A percentile compares a stretch with the other conserved stretches of the same genome.
Evolutionary conservation across 805 yeast species (phyloP).

Genomic region (Alloascoidea hylecoeti): DNA sequence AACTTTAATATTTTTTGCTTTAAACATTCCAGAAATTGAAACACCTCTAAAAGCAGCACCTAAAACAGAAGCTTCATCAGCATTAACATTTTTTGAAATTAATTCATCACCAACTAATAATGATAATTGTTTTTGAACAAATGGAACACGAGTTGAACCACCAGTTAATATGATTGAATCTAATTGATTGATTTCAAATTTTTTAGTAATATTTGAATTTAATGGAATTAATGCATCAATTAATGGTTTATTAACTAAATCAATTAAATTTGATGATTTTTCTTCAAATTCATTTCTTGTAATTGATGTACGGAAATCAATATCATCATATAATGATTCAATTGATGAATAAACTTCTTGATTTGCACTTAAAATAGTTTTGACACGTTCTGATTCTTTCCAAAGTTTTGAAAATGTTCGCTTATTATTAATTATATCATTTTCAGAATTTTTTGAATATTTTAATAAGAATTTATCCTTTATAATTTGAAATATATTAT

Average conservation of each 20-base stretch:
- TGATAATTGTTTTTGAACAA: constrained; percentile 46
- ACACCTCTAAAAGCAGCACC: constrained; percentile 86
- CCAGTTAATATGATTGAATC: constrained; percentile 72
- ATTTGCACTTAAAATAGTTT: constrained; percentile 78
- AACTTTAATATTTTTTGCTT: constrained; percentile 45
- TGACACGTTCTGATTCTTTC: constrained; percentile 83
- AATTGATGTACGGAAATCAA: constrained; percentile 56
- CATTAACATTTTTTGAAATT: constrained; percentile 75
- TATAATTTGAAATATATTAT: constrained; percentile 45
- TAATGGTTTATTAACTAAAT: constrained; percentile 40
- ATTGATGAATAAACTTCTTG: constrained; percentile 61
- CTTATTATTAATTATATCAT: constrained; percentile 28
- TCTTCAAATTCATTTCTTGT: constrained; percentile 76
- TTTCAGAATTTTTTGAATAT: constrained; percentile 22
- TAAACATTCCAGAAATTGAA: constrained; percentile 51
- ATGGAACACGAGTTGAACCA: constrained; percentile 85
- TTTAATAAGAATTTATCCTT: constrained; percentile 39
- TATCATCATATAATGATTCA: constrained; percentile 61
- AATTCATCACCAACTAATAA: constrained; percentile 37
- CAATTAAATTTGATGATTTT: constrained; percentile 24
- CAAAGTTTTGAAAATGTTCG: constrained; percentile 54
- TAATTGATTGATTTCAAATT: constrained; percentile 21
- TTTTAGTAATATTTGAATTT: constrained; percentile 12
- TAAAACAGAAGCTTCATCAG: constrained; percentile 88
- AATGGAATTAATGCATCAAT: constrained; percentile 29